Percentiles rank a stretch among this genome's conserved stretches.
Evolutionary conservation across 257 asterid genomes (phyloP).

Genomic region (Ehretia macrophylla): DNA sequence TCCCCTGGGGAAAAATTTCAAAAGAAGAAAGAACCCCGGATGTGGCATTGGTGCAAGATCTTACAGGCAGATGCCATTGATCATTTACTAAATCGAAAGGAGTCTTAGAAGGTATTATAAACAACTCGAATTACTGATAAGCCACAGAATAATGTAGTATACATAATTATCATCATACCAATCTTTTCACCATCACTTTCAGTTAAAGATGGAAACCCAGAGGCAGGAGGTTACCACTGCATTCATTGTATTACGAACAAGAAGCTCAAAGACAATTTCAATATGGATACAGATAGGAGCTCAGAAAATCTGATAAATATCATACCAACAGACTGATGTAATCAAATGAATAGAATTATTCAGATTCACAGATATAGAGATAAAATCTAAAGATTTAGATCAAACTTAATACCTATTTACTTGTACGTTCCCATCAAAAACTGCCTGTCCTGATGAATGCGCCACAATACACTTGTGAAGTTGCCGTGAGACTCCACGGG

Average conservation of each 20-base stretch:
- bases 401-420: slow-evolving; percentile 66
- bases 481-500: slow-evolving; percentile 77
- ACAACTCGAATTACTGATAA: not conserved
- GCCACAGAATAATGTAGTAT: not conserved
- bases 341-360: not conserved
- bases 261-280: too few species aligned
- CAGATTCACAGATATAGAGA: not conserved
- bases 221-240: too few species aligned
- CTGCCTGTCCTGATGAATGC: slow-evolving; percentile 81
- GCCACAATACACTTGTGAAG: slow-evolving; percentile 96
- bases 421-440: slow-evolving; percentile 89
- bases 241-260: too few species aligned
- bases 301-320: too few species aligned
- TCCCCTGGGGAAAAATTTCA: too few species aligned
- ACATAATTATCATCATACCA: too few species aligned
- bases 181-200: too few species aligned
- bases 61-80: not conserved
- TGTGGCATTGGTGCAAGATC: too few species aligned
- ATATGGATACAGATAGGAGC: too few species aligned
- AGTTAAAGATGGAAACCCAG: too few species aligned
- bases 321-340: too few species aligned
- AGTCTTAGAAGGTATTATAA: not conserved
- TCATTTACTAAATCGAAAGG: not conserved
- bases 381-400: not conserved
- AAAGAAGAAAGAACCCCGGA: too few species aligned